phyloP scores from a whole-genome alignment of 2,329 filamentous ascomycete species.

The Botrytis medusae region DNA sequence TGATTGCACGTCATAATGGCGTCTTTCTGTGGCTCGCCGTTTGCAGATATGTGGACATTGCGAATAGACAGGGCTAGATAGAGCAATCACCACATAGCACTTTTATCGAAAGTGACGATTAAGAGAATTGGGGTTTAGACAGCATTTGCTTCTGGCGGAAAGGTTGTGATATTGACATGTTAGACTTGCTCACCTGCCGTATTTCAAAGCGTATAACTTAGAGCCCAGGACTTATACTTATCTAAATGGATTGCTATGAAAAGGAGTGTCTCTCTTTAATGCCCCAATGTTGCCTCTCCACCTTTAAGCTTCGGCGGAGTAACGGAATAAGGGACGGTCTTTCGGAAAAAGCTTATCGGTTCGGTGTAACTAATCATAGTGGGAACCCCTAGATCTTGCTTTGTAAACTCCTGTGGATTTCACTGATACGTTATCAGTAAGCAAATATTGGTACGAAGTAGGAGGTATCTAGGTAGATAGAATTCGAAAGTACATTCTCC shows the following conservation, averaged over 20 bases:
- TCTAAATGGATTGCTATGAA: background rate
- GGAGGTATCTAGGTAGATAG: background rate
- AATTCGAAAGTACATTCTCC: background rate
- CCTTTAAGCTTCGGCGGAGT: background rate
- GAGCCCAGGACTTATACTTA: background rate
- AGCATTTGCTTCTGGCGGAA: background rate
- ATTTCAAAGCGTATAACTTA: background rate
- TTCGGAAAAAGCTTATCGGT: constrained; percentile 1
- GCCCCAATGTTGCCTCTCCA: background rate
- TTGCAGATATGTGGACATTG: background rate
- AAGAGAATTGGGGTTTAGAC: background rate
- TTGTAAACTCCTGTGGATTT: background rate
- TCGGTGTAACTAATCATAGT: background rate
- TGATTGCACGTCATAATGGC: background rate
- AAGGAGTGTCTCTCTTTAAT: background rate
- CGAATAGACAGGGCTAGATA: background rate
- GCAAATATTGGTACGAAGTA: background rate
- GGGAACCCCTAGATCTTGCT: background rate
- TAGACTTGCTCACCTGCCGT: too few species aligned
- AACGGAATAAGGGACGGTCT: background rate
- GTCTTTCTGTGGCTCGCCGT: background rate
- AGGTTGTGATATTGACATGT: background rate
- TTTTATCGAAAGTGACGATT: background rate
- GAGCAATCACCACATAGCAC: background rate
- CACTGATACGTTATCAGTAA: constrained; percentile 17